phyloP scores from a whole-genome alignment of 2,329 filamentous ascomycete species.

The Clarireedia paspali region DNA sequence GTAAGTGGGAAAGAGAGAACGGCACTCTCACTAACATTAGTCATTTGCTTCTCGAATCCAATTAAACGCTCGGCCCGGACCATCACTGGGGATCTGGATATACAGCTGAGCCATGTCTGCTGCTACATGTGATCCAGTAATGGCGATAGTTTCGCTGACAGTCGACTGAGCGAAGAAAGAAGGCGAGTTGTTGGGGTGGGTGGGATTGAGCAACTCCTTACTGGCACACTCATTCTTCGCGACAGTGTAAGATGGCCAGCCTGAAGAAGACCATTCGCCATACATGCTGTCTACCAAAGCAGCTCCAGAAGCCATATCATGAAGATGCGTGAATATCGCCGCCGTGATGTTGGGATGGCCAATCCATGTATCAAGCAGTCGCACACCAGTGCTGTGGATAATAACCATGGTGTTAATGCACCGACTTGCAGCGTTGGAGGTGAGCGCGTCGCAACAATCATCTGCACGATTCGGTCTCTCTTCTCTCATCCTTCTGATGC shows the following conservation, averaged over 20 bases:
- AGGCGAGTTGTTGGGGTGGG: neutral
- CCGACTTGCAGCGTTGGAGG: slow-evolving; percentile 41
- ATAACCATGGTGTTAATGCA: slow-evolving; percentile 58
- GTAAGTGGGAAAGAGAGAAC: too few species aligned
- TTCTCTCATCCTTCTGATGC: too few species aligned
- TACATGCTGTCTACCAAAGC: slow-evolving; percentile 55
- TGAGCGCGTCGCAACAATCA: slow-evolving; percentile 46
- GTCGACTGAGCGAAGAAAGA: slow-evolving; percentile 39
- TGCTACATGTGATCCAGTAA: too few species aligned
- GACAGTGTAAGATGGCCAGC: slow-evolving; percentile 52
- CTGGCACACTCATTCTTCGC: slow-evolving; percentile 49
- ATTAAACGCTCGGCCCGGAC: too few species aligned
- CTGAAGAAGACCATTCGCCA: slow-evolving; percentile 48
- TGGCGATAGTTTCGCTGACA: slow-evolving; percentile 40
- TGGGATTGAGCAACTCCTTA: neutral
- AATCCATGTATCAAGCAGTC: slow-evolving; percentile 51
- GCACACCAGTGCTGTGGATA: slow-evolving; percentile 54
- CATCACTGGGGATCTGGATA: too few species aligned
- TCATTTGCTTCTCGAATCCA: too few species aligned
- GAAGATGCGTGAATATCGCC: slow-evolving; percentile 51
- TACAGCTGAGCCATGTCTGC: too few species aligned
- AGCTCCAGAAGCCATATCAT: slow-evolving; percentile 54
- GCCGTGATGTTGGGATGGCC: slow-evolving; percentile 53
- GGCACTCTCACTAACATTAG: too few species aligned
- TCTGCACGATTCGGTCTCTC: slow-evolving; percentile 33